Evolutionary conservation across 2,329 filamentous ascomycete genomes (phyloP).

Genomic region (Penicillium sp.): DNA sequence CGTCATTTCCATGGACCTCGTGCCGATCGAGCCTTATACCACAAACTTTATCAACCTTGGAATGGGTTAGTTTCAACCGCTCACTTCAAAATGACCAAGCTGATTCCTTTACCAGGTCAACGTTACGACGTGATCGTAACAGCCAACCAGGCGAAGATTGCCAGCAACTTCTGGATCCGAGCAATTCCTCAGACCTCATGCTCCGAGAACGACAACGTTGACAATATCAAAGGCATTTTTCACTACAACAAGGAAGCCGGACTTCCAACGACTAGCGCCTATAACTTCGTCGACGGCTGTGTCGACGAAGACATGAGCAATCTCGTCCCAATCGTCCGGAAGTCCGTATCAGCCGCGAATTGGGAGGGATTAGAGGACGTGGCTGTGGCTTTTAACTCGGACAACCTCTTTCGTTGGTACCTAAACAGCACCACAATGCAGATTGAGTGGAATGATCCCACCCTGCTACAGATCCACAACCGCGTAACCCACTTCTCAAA

Average conservation of each 20-base stretch:
- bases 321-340: conserved; percentile 25
- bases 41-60: conserved; percentile 48
- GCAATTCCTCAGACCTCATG: conserved; percentile 46
- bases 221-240: conserved; percentile 53
- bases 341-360: conserved; percentile 4
- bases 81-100: neutral
- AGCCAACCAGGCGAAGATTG: conserved; percentile 22
- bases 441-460: conserved; percentile 11
- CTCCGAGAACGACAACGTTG: conserved; percentile 38
- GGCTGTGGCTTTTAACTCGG: neutral
- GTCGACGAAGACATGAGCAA: conserved; percentile 28
- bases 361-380: conserved; percentile 14
- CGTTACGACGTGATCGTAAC: conserved; percentile 41
- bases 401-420: conserved; percentile 21
- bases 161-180: conserved; percentile 42
- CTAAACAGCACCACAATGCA: conserved; percentile 53
- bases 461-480: conserved; percentile 17
- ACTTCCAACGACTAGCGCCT: conserved; percentile 5
- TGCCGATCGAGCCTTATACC: conserved; percentile 58
- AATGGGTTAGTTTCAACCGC: conserved; percentile 36
- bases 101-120: conserved; percentile 28
- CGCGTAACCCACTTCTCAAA: neutral
- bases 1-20: conserved; percentile 60
- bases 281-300: conserved; percentile 15
- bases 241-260: conserved; percentile 30